Evolutionary conservation across 306 rosid genomes (phyloP).

Genomic region (Castanea sativa): DNA sequence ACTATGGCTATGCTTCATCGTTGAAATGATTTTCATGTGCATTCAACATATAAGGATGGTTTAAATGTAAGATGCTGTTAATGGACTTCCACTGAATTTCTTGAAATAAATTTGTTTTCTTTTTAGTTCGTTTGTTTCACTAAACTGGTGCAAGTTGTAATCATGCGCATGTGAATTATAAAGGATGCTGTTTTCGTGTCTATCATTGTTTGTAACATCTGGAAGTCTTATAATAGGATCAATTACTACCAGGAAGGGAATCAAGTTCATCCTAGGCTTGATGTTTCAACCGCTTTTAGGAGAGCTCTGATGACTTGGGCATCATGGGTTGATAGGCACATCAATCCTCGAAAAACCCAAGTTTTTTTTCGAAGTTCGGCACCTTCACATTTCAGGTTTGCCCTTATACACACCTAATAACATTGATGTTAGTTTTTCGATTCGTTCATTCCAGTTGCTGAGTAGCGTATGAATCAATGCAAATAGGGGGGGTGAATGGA

Average conservation of each 20-base stretch:
- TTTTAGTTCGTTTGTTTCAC: background rate
- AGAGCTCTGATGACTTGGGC: slow-evolving; percentile 83
- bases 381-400: slow-evolving; percentile 96
- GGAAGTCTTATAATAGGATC: slow-evolving; percentile 47
- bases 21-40: background rate
- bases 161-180: slow-evolving; percentile 1
- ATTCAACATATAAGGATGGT: background rate
- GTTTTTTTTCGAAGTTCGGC: slow-evolving; percentile 86
- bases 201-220: slow-evolving; percentile 14
- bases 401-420: background rate
- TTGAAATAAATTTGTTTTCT: background rate
- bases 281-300: slow-evolving; percentile 64
- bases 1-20: background rate
- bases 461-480: slow-evolving; percentile 12
- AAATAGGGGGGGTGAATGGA: slow-evolving; percentile 87
- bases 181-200: slow-evolving; percentile 6
- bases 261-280: slow-evolving; percentile 70
- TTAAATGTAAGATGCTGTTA: background rate
- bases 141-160: background rate
- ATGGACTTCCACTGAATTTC: background rate
- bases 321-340: slow-evolving; percentile 73
- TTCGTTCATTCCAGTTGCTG: slow-evolving; percentile 1
- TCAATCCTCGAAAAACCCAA: slow-evolving; percentile 58
- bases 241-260: slow-evolving; percentile 85
- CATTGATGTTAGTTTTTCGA: background rate